phyloP scores from a whole-genome alignment of 177 flowering plant species.

The Vitis hybrid region DNA sequence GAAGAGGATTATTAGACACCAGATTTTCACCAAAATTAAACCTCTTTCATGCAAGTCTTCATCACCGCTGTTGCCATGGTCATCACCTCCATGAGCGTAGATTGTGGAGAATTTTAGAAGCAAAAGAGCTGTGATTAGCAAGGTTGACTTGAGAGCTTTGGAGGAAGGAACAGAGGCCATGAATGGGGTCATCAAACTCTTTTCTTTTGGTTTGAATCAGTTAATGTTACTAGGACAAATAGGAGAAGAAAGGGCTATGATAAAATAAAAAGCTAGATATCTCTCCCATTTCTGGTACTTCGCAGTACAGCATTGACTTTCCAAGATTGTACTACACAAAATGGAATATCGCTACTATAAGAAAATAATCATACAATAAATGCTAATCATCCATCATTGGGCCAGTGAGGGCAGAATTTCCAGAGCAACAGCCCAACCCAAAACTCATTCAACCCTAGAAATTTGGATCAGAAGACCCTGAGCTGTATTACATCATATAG shows the following conservation, averaged over 20 bases:
- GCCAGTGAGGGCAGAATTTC: too few species aligned
- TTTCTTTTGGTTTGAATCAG: background rate
- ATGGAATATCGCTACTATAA: too few species aligned
- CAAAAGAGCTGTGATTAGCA: slow-evolving; percentile 18
- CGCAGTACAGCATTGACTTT: slow-evolving; percentile 42
- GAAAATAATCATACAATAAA: too few species aligned
- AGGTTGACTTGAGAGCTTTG: slow-evolving; percentile 29
- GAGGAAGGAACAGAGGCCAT: slow-evolving; percentile 29
- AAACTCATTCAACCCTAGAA: background rate
- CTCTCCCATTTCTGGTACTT: background rate
- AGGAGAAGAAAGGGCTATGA: background rate
- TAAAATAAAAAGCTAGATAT: background rate
- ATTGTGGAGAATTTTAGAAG: slow-evolving; percentile 28
- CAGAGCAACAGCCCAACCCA: background rate
- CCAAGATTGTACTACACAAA: slow-evolving; percentile 3
- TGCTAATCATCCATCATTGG: too few species aligned
- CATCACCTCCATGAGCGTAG: slow-evolving; percentile 38
- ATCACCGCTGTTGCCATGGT: background rate
- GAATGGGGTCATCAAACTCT: background rate
- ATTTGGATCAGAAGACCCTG: too few species aligned
- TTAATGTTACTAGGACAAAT: background rate
- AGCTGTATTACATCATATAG: too few species aligned
- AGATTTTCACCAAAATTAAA: slow-evolving; percentile 60
- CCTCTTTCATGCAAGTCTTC: slow-evolving; percentile 40
- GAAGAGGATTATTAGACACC: slow-evolving; percentile 67